Evolutionary conservation across 1,139 yeast genomes (phyloP).

Genomic region (Diutina catenulata): DNA sequence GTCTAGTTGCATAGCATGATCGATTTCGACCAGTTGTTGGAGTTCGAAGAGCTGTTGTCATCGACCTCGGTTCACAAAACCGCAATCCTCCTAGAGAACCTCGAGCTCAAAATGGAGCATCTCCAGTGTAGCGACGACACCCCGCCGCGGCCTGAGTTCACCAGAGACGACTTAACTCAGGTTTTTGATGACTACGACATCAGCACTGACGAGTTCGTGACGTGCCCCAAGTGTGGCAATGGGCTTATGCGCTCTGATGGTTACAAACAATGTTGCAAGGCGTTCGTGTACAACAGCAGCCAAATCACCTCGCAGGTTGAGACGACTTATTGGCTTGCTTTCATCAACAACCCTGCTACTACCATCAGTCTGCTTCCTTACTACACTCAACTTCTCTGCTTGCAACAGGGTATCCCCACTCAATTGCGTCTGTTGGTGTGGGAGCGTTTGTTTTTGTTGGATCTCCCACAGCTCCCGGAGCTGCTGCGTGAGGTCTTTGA

Average conservation of each 20-base stretch:
- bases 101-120: slow-evolving; percentile 23
- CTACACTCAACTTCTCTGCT: slow-evolving; percentile 29
- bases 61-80: slow-evolving; percentile 10
- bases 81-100: slow-evolving; percentile 17
- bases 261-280: slow-evolving; percentile 14
- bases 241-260: slow-evolving; percentile 10
- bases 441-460: slow-evolving; percentile 23
- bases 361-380: slow-evolving; percentile 37
- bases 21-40: slow-evolving; percentile 23
- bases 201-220: slow-evolving; percentile 23
- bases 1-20: slow-evolving; percentile 7
- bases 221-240: slow-evolving; percentile 21
- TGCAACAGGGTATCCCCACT: slow-evolving; percentile 31
- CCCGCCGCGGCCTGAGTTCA: slow-evolving; percentile 8
- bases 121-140: slow-evolving; percentile 12
- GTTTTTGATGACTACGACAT: slow-evolving; percentile 16
- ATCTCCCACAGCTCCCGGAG: slow-evolving; percentile 21
- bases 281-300: slow-evolving; percentile 11
- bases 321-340: slow-evolving; percentile 32
- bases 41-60: slow-evolving; percentile 30
- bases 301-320: slow-evolving; percentile 20
- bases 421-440: slow-evolving; percentile 27
- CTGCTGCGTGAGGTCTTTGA: slow-evolving; percentile 22
- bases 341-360: slow-evolving; percentile 31
- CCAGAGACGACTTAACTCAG: not conserved